Evolutionary conservation across 306 rosid species (phyloP), one percentile per base, ranked within the genome.

Genomic region (Clitoria ternatea): DNA sequence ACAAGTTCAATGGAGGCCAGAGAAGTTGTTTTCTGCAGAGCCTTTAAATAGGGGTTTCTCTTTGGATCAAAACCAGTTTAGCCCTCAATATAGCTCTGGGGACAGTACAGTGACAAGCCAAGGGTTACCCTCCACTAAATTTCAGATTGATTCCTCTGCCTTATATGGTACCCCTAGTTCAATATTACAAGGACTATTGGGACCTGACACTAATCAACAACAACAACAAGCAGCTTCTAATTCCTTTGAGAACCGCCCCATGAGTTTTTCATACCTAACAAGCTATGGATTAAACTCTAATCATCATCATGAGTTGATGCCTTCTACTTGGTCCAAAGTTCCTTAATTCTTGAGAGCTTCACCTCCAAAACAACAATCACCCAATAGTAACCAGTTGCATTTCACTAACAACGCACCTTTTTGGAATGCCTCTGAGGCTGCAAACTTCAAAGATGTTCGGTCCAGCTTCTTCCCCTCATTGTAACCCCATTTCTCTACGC

Each of bases 351-450:
- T 87, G 24, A 81, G 96, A 88, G 70, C 76, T 55, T 85, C 96
- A 6, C 87, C 97, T 32, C 97, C 99, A 4, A 91, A 89, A 78
- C 92, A 74, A 27, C n/a, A n/a, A n/a, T 49, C 83, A 24, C 50
- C 82, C 29, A 80, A 72, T 44, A n/a, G n/a, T n/a, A 85, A 69
- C 50, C 96, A 86, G 53, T 79, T 95, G 68, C 97, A 89, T 56
- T 89, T 95, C 78, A 83, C 96, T 1, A 95, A 95, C 56, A 83
- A 83, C 79, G 88, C 96, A 3, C 80, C 96, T 14, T 91, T 89
- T 70, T 91, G 99, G 97, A 95, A 91, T 56, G 90, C 96, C 17
- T 85, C 99, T 26, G 95, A 89, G 36, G 55, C 85, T 27, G 64
- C 75, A 36, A 18, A 89, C 74, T 77, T 84, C 49, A 94, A 94